Percentiles rank a stretch among this genome's conserved stretches.
phyloP scores from a whole-genome alignment of 176 grass and related monocot species.

The Puya raimondii region DNA sequence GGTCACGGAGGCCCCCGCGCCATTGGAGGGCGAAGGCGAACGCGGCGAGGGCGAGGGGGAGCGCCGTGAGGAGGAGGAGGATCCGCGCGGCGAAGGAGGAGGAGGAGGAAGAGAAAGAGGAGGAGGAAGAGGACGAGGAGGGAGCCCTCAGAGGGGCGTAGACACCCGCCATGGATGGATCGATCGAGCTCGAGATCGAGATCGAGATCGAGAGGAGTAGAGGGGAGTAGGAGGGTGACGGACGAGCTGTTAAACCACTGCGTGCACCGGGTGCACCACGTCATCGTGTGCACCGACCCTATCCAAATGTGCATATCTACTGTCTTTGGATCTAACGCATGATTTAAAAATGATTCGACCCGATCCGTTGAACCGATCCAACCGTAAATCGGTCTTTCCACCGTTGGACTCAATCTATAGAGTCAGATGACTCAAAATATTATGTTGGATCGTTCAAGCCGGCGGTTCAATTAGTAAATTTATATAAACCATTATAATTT shows the following conservation, averaged over 20 bases:
- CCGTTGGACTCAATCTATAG: too few relatives aligned
- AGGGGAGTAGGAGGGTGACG: not conserved
- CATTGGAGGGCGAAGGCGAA: conserved; percentile 96
- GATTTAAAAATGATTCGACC: too few relatives aligned
- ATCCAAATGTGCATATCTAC: too few relatives aligned
- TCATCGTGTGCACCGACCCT: too few relatives aligned
- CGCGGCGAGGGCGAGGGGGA: conserved; percentile 77
- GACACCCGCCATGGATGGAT: conserved; percentile 50
- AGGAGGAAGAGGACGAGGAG: conserved; percentile 17
- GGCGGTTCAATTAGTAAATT: too few relatives aligned
- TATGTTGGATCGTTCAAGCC: too few relatives aligned
- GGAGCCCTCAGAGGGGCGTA: conserved; percentile 26
- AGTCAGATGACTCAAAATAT: too few relatives aligned
- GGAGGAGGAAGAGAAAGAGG: conserved; percentile 3
- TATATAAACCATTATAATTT: too few relatives aligned
- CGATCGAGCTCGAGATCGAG: not conserved
- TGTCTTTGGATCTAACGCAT: too few relatives aligned
- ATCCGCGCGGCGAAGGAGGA: conserved; percentile 54
- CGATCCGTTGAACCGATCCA: too few relatives aligned
- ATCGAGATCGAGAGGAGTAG: not conserved
- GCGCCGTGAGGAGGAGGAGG: conserved; percentile 77
- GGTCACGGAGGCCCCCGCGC: conserved; percentile 81
- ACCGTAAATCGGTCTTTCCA: too few relatives aligned
- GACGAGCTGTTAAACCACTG: not conserved
- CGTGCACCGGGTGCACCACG: too few relatives aligned